Conservation (phyloP, 331 rosid genomes). For the Prunus yedoensis region DNA sequence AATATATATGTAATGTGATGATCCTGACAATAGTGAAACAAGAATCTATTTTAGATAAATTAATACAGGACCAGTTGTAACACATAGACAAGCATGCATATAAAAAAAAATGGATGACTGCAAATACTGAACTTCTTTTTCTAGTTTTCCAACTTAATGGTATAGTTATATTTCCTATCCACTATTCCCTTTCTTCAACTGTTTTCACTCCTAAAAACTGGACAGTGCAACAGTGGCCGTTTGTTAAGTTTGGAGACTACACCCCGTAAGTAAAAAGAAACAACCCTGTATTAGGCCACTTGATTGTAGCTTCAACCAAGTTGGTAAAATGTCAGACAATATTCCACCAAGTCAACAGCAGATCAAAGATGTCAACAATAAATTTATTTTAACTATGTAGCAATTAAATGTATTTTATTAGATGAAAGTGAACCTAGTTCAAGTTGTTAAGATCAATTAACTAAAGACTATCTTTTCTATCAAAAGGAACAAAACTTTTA, state of each 20-base stretch:
- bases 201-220: background rate
- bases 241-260: slow-evolving; percentile 4
- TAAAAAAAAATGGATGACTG: background rate
- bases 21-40: slow-evolving; percentile 56
- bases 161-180: background rate
- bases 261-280: background rate
- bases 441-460: background rate
- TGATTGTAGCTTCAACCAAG: slow-evolving; percentile 4
- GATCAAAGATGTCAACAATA: background rate
- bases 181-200: background rate
- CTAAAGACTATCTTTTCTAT: background rate
- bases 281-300: background rate
- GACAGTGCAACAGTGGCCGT: background rate
- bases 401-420: background rate
- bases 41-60: slow-evolving; percentile 36
- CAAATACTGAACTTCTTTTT: background rate
- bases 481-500: background rate
- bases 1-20: slow-evolving; percentile 68
- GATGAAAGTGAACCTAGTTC: background rate
- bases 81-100: slow-evolving; percentile 8
- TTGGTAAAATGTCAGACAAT: background rate
- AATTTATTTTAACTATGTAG: background rate
- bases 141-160: background rate
- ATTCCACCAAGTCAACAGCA: background rate
- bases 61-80: slow-evolving; percentile 14